Evolutionary conservation across 306 rosid species (phyloP).

Genomic region (Vicia sativa): DNA sequence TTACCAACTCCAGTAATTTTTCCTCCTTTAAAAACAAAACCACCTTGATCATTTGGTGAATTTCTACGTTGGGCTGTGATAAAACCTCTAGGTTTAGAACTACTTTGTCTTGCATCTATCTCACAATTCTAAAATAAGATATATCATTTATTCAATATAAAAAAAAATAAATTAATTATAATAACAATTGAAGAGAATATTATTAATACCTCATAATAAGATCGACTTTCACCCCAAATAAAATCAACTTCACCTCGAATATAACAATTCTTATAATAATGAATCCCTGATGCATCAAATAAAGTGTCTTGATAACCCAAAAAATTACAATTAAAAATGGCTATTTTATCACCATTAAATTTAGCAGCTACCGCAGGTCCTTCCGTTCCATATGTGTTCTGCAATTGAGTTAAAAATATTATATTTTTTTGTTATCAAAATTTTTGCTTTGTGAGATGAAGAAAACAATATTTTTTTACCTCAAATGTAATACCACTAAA

Average conservation of each 20-base stretch:
- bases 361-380: background rate
- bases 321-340: background rate
- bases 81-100: too few relatives aligned
- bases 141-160: too few relatives aligned
- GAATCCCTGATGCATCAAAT: background rate
- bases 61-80: too few relatives aligned
- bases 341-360: background rate
- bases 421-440: background rate
- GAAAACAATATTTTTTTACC: background rate
- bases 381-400: background rate
- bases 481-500: too few relatives aligned
- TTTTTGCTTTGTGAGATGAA: background rate
- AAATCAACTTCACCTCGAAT: too few relatives aligned
- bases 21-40: too few relatives aligned
- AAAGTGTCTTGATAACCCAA: slow-evolving; percentile 21
- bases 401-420: background rate
- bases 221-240: background rate
- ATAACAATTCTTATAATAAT: slow-evolving; percentile 16
- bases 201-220: slow-evolving; percentile 15
- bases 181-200: background rate
- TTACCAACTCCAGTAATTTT: too few relatives aligned
- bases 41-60: too few relatives aligned
- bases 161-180: too few relatives aligned
- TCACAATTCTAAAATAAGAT: background rate
- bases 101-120: background rate